A percentile compares a stretch with the other conserved stretches of the same genome.
Evolutionary conservation across 345 rosid species (phyloP).

Genomic region (Eucalyptus tenuipes): DNA sequence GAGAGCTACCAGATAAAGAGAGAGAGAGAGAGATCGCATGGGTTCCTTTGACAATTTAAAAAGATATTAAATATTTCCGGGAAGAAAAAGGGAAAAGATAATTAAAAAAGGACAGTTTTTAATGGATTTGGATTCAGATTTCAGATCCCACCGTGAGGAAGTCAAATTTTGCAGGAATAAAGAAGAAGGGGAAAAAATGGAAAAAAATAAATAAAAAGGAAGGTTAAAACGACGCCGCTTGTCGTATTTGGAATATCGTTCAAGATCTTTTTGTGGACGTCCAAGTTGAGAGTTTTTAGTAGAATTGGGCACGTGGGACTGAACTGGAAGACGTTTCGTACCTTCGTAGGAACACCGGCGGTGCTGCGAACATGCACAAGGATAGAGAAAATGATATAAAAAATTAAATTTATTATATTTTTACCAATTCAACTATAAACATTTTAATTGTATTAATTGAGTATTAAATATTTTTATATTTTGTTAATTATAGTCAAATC

Average conservation of each 20-base stretch:
- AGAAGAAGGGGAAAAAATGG: no score
- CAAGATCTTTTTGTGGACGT: not conserved
- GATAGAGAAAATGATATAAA: not conserved
- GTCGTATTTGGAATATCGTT: not conserved
- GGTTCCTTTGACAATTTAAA: not conserved
- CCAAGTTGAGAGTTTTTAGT: not conserved
- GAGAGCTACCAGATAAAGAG: not conserved
- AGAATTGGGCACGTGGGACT: not conserved
- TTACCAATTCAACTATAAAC: accelerated
- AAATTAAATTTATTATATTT: no score
- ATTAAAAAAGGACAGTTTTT: not conserved
- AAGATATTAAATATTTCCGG: not conserved
- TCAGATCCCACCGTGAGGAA: not conserved
- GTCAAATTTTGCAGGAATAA: not conserved
- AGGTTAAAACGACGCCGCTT: accelerated
- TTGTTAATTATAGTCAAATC: accelerated
- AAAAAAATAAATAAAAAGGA: no score
- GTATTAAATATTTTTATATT: accelerated
- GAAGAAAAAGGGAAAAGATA: not conserved
- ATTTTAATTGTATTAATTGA: no score
- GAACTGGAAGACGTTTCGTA: not conserved
- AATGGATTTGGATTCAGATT: not conserved
- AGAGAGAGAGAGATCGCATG: not conserved
- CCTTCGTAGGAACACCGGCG: not conserved
- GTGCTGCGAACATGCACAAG: not conserved